Conservation (phyloP, 2,329 filamentous ascomycete genomes). For the Daldinia sp. region DNA sequence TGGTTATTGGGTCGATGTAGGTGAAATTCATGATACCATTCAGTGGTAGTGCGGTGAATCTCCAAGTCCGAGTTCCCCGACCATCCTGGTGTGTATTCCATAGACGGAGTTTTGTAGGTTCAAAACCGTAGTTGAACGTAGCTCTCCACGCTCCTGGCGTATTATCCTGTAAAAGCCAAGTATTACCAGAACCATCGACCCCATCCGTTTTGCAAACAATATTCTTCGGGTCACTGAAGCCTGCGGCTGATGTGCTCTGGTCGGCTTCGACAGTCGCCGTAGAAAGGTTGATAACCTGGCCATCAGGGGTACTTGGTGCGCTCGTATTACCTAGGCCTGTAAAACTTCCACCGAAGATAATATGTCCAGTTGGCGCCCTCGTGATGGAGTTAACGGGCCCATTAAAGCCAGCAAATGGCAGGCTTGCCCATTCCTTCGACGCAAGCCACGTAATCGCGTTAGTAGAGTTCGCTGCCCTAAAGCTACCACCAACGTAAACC, state of each 20-base stretch:
- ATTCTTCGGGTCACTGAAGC: constrained; percentile 78
- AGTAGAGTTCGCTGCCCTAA: constrained; percentile 79
- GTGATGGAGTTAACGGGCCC: constrained; percentile 87
- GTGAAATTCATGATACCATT: constrained; percentile 97
- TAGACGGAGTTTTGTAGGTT: constrained; percentile 84
- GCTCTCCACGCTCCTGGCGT: constrained; percentile 85
- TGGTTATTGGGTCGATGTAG: constrained; percentile 79
- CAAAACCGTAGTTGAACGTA: constrained; percentile 81
- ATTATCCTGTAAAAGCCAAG: constrained; percentile 82
- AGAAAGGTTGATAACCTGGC: constrained; percentile 84
- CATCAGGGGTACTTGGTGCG: constrained; percentile 70
- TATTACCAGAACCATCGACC: constrained; percentile 73
- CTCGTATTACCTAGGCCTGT: constrained; percentile 85
- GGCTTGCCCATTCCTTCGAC: constrained; percentile 74
- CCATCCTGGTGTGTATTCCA: constrained; percentile 88
- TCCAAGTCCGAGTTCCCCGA: constrained; percentile 86
- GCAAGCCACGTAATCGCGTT: constrained; percentile 87
- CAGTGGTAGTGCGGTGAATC: constrained; percentile 84
- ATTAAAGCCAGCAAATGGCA: constrained; percentile 95
- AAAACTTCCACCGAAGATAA: constrained; percentile 92
- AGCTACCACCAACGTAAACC: constrained; percentile 92
- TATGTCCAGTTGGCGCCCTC: constrained; percentile 80
- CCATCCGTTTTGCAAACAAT: constrained; percentile 81
- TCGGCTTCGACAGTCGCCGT: constrained; percentile 77
- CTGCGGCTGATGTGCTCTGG: constrained; percentile 66